Evolutionary conservation across 495 filamentous ascomycete genomes (phyloP), one percentile per base, ranked within the genome.

Genomic region (Sphaerosporella brunnea): DNA sequence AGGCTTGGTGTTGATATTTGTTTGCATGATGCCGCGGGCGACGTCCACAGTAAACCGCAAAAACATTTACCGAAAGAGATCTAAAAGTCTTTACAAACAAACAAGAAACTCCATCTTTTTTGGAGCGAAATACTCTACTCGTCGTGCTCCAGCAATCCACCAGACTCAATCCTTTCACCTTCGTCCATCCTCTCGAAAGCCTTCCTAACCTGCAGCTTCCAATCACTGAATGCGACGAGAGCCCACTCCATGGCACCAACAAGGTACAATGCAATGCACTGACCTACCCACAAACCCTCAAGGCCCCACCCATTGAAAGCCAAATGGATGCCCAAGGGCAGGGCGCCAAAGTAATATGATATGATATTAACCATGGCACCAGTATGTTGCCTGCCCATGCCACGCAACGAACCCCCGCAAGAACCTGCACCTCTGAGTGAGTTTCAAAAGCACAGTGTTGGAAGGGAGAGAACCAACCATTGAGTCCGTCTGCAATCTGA

Each of bases 221-320:
- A 93, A 48, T 84, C 68, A 53, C 78, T 88, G 58, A 75, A 66
- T 0, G 76, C 75, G 20, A 93, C 84, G 60, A 93, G 77, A 18
- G 70, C 63, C 86, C 84, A 93, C 60, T 93, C 82, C 16, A 86
- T 48, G 2, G 67, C 62, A 0, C 86, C 87, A 3, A 92, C 86
- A 23, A 88, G 63, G 58, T 88, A 93, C 41, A 93, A 62, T 1
- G 86, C 86, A 59, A 92, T 78, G 63, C 86, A 94, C 60, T 92
- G 84, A 21, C 85, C 87, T 20, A 92, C 68, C 86, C 86, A 93
- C 23, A 93, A 58, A 0, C 86, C 86, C 38, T 69, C 69, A 8
- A 94, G 68, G 1, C 85, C 86, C 84, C 85, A 93, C 1, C 84
- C 84, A 61, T 88, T 75, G 55, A 90, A 92, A 4, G 87, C 86